These are phyloP conservation scores for Backusella macrospora DNA, from an alignment of 192 early-diverging fungal genomes.

Conservation along the genomic window DNA sequence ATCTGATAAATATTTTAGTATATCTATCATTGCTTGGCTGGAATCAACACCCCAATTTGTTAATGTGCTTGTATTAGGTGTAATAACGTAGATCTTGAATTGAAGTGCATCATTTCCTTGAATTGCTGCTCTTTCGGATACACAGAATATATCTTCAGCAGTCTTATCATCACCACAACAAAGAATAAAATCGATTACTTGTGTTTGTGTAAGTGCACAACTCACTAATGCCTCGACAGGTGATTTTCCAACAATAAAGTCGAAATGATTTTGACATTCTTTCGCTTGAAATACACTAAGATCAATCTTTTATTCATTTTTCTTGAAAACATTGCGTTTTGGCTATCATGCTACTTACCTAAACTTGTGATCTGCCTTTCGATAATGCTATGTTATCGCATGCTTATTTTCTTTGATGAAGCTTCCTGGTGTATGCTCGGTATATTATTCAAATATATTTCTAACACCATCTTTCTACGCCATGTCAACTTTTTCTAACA, in stretches of 20 bases:
- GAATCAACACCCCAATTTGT: conserved; percentile 83
- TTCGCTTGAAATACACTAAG: conserved; percentile 88
- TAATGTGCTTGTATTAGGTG: conserved; percentile 82
- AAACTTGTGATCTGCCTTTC: conserved; percentile 93
- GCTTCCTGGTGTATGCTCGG: conserved; percentile 92
- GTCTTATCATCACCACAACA: conserved; percentile 98
- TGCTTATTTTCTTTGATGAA: conserved; percentile 91
- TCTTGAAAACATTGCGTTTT: not conserved
- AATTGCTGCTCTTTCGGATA: not conserved
- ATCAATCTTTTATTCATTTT: no score
- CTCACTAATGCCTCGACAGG: conserved; percentile 94
- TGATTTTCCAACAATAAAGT: conserved; percentile 88
- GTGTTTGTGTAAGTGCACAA: conserved; percentile 60
- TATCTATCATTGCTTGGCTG: conserved; percentile 63
- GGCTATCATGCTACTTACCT: conserved; percentile 38
- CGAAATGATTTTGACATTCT: conserved; percentile 95
- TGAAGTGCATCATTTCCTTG: conserved; percentile 4
- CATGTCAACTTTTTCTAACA: conserved; percentile 77
- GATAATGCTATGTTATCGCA: conserved; percentile 97
- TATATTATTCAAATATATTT: conserved; percentile 94
- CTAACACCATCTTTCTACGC: conserved; percentile 92
- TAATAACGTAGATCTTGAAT: conserved; percentile 70
- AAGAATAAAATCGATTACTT: conserved; percentile 81
- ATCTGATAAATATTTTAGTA: not conserved
- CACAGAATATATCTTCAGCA: conserved; percentile 95